phyloP scores from a whole-genome alignment of 164 flowering plant genomes.

The Pachysandra terminalis region DNA sequence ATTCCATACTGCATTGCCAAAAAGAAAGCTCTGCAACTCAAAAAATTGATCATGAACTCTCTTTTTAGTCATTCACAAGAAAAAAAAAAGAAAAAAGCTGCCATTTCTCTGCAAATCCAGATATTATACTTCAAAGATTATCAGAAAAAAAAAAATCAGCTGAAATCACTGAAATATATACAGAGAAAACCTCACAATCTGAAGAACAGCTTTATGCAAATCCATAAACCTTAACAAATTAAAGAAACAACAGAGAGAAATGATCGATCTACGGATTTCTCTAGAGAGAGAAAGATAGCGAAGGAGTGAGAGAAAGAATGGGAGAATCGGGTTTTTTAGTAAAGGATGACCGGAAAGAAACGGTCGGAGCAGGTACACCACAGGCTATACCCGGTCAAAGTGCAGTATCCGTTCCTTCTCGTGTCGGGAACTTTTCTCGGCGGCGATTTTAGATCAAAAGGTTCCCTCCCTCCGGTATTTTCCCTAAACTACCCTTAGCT shows the following conservation, averaged over 20 bases:
- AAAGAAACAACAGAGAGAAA: not conserved
- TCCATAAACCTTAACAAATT: not conserved
- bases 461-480: no score
- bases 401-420: not conserved
- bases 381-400: not conserved
- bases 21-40: constrained; percentile 17
- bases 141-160: not conserved
- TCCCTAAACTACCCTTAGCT: no score
- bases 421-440: no score
- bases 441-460: no score
- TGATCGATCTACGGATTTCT: constrained; percentile 3
- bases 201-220: not conserved
- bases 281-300: constrained; percentile 5
- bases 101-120: constrained; percentile 21
- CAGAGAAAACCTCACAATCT: not conserved
- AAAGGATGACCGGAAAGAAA: not conserved
- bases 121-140: constrained; percentile 1
- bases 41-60: constrained; percentile 14
- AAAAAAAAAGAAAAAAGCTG: constrained; percentile 35
- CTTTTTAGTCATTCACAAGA: constrained; percentile 10
- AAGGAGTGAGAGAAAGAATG: constrained; percentile 22
- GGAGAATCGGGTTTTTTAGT: not conserved
- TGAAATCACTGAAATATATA: not conserved
- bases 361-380: not conserved
- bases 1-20: constrained; percentile 40